Percentiles rank a stretch among this genome's conserved stretches.
These are phyloP conservation scores for Lactuca saligna DNA, from an alignment of 129 eudicot genomes.

Conservation along the genomic window DNA sequence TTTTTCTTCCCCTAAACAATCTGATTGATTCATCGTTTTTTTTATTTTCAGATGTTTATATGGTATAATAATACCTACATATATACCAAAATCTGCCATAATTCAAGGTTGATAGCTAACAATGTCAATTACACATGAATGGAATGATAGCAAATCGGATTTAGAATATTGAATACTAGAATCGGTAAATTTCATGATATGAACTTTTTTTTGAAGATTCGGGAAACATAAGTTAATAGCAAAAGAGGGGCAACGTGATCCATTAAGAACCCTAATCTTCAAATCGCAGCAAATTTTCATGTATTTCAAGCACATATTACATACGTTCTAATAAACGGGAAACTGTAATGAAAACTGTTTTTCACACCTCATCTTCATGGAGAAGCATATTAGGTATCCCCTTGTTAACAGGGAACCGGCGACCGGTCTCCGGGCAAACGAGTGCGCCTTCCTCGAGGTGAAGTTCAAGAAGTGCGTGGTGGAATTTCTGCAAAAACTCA, in stretches of 20 bases:
- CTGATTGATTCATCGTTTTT: neutral
- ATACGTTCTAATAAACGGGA: neutral
- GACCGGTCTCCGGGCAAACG: constrained; percentile 91
- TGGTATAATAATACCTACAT: too few species aligned
- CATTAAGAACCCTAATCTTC: constrained; percentile 11
- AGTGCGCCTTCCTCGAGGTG: constrained; percentile 94
- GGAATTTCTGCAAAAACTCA: constrained; percentile 68
- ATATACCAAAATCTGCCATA: neutral
- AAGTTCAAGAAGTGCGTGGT: constrained; percentile 86
- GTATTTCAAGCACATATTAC: constrained; percentile 22
- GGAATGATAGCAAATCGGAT: neutral
- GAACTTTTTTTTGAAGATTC: neutral
- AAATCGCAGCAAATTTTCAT: neutral
- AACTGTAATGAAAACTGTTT: neutral
- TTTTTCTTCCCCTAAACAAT: neutral
- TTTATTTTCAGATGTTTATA: too few species aligned
- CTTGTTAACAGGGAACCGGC: constrained; percentile 75
- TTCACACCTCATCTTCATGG: constrained; percentile 90
- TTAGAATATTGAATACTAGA: neutral
- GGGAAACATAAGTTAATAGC: neutral
- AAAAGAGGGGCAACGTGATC: constrained; percentile 5
- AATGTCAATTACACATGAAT: neutral
- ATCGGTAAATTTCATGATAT: constrained; percentile 9
- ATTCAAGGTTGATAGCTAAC: neutral
- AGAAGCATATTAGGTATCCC: constrained; percentile 98